Percentiles rank a stretch among this genome's conserved stretches.
Evolutionary conservation across 148 eudicot genomes (phyloP).

Genomic region (Euryodendron excelsum): DNA sequence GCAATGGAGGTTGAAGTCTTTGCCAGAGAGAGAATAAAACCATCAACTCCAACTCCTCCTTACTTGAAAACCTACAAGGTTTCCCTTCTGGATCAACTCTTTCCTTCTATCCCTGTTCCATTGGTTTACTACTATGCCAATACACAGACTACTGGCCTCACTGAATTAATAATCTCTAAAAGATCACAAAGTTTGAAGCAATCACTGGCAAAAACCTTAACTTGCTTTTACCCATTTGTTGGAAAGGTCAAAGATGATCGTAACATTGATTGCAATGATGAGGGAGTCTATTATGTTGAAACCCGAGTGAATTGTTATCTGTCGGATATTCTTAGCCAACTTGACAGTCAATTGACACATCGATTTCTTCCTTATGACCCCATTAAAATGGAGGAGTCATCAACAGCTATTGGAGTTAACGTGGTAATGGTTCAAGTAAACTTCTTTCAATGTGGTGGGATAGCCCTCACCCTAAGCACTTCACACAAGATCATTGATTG

Average conservation of each 20-base stretch:
- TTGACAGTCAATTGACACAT: neutral
- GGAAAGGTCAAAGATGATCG: slow-evolving; percentile 26
- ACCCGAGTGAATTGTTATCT: slow-evolving; percentile 22
- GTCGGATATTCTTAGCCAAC: slow-evolving; percentile 20
- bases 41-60: slow-evolving; percentile 39
- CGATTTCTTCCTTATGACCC: slow-evolving; percentile 26
- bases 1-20: neutral
- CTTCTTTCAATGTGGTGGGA: no score
- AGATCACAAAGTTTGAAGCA: slow-evolving; percentile 12
- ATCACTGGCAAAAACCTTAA: slow-evolving; percentile 25
- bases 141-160: slow-evolving; percentile 17
- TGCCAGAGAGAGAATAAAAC: neutral
- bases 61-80: no score
- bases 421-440: no score
- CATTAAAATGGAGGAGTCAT: no score
- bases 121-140: no score
- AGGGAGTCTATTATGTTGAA: slow-evolving; percentile 28
- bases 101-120: no score
- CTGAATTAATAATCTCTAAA: slow-evolving; percentile 6
- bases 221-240: slow-evolving; percentile 35
- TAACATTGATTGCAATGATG: slow-evolving; percentile 30
- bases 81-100: no score
- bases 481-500: no score
- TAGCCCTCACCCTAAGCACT: no score
- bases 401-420: no score